A percentile compares a stretch with the other conserved stretches of the same genome.
phyloP scores from a whole-genome alignment of 2,329 filamentous ascomycete genomes.

The Curvularia verruculosa region DNA sequence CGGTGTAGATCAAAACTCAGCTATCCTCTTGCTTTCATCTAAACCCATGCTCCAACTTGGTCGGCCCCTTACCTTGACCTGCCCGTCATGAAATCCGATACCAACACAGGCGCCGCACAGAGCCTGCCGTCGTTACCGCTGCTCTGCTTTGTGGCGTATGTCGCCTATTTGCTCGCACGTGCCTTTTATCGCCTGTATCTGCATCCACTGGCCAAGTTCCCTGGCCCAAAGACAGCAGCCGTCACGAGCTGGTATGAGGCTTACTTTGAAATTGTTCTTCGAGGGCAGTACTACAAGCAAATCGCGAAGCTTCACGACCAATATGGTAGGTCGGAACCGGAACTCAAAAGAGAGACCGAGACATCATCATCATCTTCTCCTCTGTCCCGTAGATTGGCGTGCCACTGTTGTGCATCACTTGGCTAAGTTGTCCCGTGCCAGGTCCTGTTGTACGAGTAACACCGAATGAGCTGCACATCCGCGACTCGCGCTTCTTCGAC shows the following conservation, averaged over 20 bases:
- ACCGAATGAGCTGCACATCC: conserved; percentile 52
- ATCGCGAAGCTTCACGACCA: conserved; percentile 41
- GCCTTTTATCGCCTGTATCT: conserved; percentile 51
- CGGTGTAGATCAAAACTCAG: conserved; percentile 3
- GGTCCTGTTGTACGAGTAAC: conserved; percentile 53
- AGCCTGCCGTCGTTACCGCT: conserved; percentile 18
- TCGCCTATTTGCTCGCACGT: conserved; percentile 28
- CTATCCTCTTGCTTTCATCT: not conserved
- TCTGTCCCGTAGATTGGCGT: not conserved
- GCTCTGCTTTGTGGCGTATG: conserved; percentile 16
- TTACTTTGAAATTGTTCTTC: conserved; percentile 43
- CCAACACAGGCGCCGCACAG: not conserved
- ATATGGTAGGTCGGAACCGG: conserved; percentile 33
- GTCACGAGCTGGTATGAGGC: conserved; percentile 44
- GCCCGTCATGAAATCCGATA: conserved; percentile 19
- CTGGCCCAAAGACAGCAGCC: conserved; percentile 50
- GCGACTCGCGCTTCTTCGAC: conserved; percentile 50
- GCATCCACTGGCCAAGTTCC: conserved; percentile 54
- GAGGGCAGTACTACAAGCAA: conserved; percentile 41
- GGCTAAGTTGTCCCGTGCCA: conserved; percentile 20
- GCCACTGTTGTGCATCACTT: not conserved
- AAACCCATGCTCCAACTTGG: conserved; percentile 15
- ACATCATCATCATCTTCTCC: not conserved
- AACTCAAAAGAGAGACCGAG: not conserved
- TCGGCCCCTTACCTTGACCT: not conserved